Conservation (phyloP, 108 stramenopile genomes). For the Cyclotella cryptica region DNA sequence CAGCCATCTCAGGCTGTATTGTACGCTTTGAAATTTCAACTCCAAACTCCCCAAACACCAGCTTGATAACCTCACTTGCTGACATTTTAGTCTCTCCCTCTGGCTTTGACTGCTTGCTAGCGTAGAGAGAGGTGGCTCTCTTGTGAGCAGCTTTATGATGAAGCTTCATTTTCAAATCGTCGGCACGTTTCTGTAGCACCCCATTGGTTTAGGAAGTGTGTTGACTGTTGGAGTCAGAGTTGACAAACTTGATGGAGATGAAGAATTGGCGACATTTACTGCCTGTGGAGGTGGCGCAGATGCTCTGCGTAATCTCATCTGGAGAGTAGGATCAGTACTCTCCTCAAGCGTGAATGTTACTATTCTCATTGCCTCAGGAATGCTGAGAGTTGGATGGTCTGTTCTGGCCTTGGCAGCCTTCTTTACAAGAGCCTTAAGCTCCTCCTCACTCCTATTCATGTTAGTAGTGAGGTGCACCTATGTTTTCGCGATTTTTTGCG, state of each 20-base stretch:
- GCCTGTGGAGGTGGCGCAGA: not conserved
- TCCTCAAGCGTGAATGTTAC: not conserved
- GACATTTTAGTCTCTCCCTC: not conserved
- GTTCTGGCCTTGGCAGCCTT: slow-evolving; percentile 1
- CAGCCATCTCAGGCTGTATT: not conserved
- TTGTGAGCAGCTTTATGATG: not conserved
- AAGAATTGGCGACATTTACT: no score
- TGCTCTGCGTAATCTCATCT: no score
- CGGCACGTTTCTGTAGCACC: not conserved
- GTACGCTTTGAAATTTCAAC: not conserved
- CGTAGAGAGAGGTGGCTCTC: not conserved
- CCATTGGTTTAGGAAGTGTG: no score
- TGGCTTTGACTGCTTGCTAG: slow-evolving; percentile 6
- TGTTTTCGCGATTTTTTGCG: no score
- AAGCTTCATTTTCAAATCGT: not conserved
- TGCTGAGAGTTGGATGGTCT: not conserved
- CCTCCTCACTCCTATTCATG: not conserved
- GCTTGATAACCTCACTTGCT: slow-evolving; percentile 1
- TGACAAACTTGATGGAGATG: no score
- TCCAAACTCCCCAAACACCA: slow-evolving; percentile 9
- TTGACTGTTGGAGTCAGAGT: no score
- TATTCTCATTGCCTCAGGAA: not conserved
- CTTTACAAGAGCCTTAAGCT: slow-evolving; percentile 7
- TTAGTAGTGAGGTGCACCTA: not conserved
- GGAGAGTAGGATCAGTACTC: no score